These are phyloP conservation scores for Cystobasidium tubakii DNA, from an alignment of 768 basidiomycete genomes.

Conservation along the genomic window DNA sequence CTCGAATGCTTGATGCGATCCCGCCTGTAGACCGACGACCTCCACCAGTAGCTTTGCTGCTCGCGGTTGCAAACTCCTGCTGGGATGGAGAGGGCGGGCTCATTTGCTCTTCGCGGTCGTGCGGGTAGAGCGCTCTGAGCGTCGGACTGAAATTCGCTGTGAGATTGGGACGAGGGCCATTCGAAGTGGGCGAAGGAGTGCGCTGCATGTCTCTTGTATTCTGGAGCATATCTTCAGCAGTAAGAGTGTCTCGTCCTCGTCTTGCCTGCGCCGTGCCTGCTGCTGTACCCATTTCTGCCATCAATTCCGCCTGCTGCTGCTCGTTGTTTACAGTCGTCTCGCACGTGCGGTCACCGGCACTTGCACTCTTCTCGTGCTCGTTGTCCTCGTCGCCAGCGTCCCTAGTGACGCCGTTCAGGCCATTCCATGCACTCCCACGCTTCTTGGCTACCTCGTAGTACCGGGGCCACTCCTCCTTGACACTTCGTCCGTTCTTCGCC, in stretches of 20 bases:
- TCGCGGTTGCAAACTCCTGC: slow-evolving; percentile 3
- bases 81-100: slow-evolving; percentile 21
- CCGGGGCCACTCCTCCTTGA: slow-evolving; percentile 97
- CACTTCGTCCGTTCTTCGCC: slow-evolving; percentile 81
- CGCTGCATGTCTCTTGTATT: slow-evolving; percentile 31
- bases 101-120: slow-evolving; percentile 35
- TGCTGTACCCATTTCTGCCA: not conserved
- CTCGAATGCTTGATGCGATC: slow-evolving; percentile 10
- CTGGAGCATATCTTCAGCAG: slow-evolving; percentile 12
- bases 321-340: slow-evolving; percentile 11
- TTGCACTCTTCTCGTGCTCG: not conserved
- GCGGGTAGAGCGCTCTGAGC: slow-evolving; percentile 43
- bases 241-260: not conserved
- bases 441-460: slow-evolving; percentile 91
- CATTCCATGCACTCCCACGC: slow-evolving; percentile 71
- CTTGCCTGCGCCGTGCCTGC: not conserved
- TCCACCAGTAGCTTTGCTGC: slow-evolving; percentile 51
- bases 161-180: slow-evolving; percentile 9
- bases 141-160: slow-evolving; percentile 44
- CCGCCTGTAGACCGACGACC: slow-evolving; percentile 64
- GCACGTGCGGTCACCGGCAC: slow-evolving; percentile 11
- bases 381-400: not conserved
- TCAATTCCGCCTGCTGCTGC: not conserved
- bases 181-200: slow-evolving; percentile 41
- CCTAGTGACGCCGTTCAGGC: slow-evolving; percentile 36